Conservation (phyloP, 2,329 filamentous ascomycete species). For the Fusarium illudens region DNA sequence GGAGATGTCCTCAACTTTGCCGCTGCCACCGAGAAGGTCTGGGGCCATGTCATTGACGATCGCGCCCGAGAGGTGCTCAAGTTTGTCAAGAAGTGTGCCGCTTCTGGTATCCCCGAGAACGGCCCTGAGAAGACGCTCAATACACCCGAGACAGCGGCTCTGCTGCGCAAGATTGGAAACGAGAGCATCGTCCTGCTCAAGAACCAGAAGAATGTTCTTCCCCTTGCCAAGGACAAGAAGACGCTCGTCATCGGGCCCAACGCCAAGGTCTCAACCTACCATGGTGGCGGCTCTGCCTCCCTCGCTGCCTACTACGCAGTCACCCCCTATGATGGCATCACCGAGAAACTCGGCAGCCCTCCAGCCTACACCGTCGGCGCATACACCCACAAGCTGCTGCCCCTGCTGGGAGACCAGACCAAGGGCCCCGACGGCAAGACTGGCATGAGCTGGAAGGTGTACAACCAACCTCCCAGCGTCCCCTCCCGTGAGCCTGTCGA, state of each 20-base stretch:
- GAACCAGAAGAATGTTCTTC: slow-evolving; percentile 71
- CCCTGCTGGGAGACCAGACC: slow-evolving; percentile 62
- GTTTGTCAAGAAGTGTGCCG: slow-evolving; percentile 65
- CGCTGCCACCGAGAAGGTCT: slow-evolving; percentile 65
- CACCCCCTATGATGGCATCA: slow-evolving; percentile 77
- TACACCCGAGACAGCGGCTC: slow-evolving; percentile 67
- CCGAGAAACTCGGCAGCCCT: slow-evolving; percentile 55
- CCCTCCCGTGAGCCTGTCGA: slow-evolving; percentile 60
- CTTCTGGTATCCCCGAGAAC: slow-evolving; percentile 62
- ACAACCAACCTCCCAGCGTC: slow-evolving; percentile 64
- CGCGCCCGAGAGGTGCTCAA: slow-evolving; percentile 66
- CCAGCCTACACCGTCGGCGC: slow-evolving; percentile 66
- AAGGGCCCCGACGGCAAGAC: slow-evolving; percentile 60
- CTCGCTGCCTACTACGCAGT: slow-evolving; percentile 71
- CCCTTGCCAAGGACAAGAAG: slow-evolving; percentile 69
- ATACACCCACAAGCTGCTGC: slow-evolving; percentile 71
- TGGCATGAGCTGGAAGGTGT: slow-evolving; percentile 70
- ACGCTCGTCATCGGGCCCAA: slow-evolving; percentile 67
- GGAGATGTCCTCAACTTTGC: slow-evolving; percentile 62
- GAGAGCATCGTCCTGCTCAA: slow-evolving; percentile 79
- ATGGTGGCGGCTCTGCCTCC: slow-evolving; percentile 73
- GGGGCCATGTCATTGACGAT: slow-evolving; percentile 63
- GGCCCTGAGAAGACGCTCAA: slow-evolving; percentile 64
- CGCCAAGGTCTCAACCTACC: slow-evolving; percentile 63
- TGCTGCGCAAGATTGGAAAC: slow-evolving; percentile 71